Evolutionary conservation across 768 basidiomycete genomes (phyloP).

Genomic region (Ramaria rubella): DNA sequence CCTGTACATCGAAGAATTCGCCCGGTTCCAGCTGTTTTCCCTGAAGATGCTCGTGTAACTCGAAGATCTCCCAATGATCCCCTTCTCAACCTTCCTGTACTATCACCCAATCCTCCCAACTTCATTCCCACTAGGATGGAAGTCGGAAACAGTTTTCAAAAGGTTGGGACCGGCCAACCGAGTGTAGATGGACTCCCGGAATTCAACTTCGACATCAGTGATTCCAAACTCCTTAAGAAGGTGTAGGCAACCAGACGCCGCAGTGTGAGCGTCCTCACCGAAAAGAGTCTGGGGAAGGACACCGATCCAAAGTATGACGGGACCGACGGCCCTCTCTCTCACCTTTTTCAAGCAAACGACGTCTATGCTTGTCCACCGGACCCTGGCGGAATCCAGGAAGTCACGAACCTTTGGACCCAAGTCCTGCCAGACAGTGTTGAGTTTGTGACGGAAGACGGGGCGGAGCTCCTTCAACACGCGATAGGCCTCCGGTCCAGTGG

Average conservation of each 20-base stretch:
- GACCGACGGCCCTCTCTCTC: slow-evolving; percentile 12
- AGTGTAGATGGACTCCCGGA: slow-evolving; percentile 22
- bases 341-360: slow-evolving; percentile 16
- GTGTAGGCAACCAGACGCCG: slow-evolving; percentile 19
- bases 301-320: slow-evolving; percentile 31
- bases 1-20: too few species aligned
- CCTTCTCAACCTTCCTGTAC: too few species aligned
- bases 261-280: slow-evolving; percentile 20
- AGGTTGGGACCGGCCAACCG: neutral
- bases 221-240: slow-evolving; percentile 23
- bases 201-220: slow-evolving; percentile 28
- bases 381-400: slow-evolving; percentile 14
- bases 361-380: slow-evolving; percentile 17
- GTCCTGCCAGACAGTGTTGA: slow-evolving; percentile 17
- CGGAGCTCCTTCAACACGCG: slow-evolving; percentile 19
- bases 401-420: slow-evolving; percentile 9
- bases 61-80: too few species aligned
- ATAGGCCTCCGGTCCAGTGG: slow-evolving; percentile 24
- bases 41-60: too few species aligned
- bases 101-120: too few species aligned
- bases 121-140: neutral
- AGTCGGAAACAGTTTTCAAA: neutral
- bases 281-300: slow-evolving; percentile 27
- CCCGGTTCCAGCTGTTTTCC: too few species aligned
- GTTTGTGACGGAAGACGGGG: slow-evolving; percentile 19